These are phyloP conservation scores for Starmerella stigmatis DNA, from an alignment of 805 yeast species.

Conservation along the genomic window DNA sequence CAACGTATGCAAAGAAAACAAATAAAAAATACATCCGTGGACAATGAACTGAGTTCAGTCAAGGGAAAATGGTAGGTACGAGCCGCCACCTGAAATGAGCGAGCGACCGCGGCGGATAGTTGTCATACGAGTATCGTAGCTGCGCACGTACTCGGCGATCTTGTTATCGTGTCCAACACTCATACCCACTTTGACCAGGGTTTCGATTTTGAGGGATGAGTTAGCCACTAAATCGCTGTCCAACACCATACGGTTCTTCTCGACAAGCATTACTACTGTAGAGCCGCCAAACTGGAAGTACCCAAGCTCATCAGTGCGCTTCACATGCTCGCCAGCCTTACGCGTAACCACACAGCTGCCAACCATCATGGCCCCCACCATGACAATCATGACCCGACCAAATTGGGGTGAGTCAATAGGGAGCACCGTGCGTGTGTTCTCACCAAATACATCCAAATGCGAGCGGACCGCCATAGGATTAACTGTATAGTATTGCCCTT, in stretches of 20 bases:
- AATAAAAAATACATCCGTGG: not conserved
- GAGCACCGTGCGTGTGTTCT: conserved; percentile 67
- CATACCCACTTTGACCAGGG: conserved; percentile 82
- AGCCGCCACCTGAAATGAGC: conserved; percentile 26
- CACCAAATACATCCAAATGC: conserved; percentile 82
- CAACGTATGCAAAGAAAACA: not conserved
- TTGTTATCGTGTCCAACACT: conserved; percentile 60
- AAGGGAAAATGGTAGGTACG: conserved; percentile 26
- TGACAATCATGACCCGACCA: conserved; percentile 65
- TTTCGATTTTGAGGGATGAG: conserved; percentile 56
- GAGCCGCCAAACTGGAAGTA: conserved; percentile 96
- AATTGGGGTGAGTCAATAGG: conserved; percentile 68
- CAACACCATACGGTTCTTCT: conserved; percentile 36
- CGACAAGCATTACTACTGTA: conserved; percentile 62
- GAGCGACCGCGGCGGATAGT: conserved; percentile 25
- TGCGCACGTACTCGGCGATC: conserved; percentile 23
- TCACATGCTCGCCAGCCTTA: conserved; percentile 45
- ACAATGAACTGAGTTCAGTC: conserved; percentile 11
- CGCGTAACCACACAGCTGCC: conserved; percentile 75
- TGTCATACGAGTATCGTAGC: conserved; percentile 24
- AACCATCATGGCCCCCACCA: conserved; percentile 98
- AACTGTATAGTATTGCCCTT: conserved; percentile 90
- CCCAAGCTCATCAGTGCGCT: conserved; percentile 76
- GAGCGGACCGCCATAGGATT: conserved; percentile 96
- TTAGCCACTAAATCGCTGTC: conserved; percentile 67